Evolutionary conservation across 176 grass and related monocot genomes (phyloP), one percentile per base, ranked within the genome.

Genomic region (Tillandsia leiboldiana): DNA sequence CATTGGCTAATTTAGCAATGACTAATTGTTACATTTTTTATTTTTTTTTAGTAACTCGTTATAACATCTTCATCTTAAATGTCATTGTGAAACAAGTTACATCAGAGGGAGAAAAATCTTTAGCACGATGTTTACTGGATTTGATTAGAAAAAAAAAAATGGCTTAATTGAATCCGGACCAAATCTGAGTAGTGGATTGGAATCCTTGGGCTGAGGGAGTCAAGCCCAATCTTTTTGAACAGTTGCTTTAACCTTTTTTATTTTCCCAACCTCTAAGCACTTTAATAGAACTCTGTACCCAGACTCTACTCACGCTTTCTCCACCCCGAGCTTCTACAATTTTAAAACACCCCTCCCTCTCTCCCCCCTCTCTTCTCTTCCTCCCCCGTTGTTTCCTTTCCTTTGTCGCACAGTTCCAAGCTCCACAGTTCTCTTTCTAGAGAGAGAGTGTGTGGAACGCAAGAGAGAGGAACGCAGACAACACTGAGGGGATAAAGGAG

Each of bases 191-290:
- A 1, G 9, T 9, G 56, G 56, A 15, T 9, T 10, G 10, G 22
- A 9, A 14, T n/a, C 14, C 15, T 61, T 66, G 75, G 75, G 76
- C 53, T 64, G 66, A 66, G 70, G 64, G 79, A 71, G 82, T 91
- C 85, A 86, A 83, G 84, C 76, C 65, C 65, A 72, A 47, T 54
- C 81, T 42, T 88, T 86, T 91, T 66, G 50, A 51, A 49, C 15
- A 64, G 64, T 62, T 27, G 70, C 79, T 70, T 69, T 71, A 65
- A 18, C n/a, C 18, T 70, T 70, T 14, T 69, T 58, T 79, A 73
- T 81, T 27, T 76, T 26, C n/a, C 63, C 48, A 51, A 65, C 47
- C 48, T 33, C 42, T 63, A 20, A 64, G 50, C 27, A 29, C 72
- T 65, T 74, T 51, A 26, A 64, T 51, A 17, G 3, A 64, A 51